These are phyloP conservation scores for Fomitopsis serialis DNA, from an alignment of 768 basidiomycete genomes.

Conservation along the genomic window DNA sequence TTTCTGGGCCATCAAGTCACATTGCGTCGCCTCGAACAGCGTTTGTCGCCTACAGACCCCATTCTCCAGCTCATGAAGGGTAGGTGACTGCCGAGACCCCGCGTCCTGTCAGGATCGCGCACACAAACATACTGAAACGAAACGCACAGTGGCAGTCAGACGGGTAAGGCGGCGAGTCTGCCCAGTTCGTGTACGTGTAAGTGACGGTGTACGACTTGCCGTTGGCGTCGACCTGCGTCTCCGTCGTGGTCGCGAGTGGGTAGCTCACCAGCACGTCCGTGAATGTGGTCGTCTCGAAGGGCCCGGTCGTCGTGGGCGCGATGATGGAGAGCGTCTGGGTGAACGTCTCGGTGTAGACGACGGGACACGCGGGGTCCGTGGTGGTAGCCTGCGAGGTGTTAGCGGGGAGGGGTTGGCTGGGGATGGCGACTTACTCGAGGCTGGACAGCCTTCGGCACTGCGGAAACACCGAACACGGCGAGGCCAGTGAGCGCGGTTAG, in stretches of 20 bases:
- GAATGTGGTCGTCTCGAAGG: constrained; percentile 1
- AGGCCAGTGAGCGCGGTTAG: neutral
- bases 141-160: neutral
- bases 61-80: too few species aligned
- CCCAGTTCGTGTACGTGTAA: neutral
- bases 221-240: neutral
- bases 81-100: too few species aligned
- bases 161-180: neutral
- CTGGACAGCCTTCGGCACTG: neutral
- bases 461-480: neutral
- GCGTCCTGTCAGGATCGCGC: too few species aligned
- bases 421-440: neutral
- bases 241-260: neutral
- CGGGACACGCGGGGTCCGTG: neutral
- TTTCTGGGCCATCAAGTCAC: too few species aligned
- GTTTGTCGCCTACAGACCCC: too few species aligned
- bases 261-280: neutral
- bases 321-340: constrained; percentile 2
- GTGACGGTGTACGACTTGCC: neutral
- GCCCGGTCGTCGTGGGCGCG: constrained; percentile 1
- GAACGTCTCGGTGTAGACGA: neutral
- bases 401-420: neutral
- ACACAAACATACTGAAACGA: neutral
- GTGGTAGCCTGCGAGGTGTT: neutral
- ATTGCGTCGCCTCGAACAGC: too few species aligned